Evolutionary conservation across 768 basidiomycete species (phyloP).

Genomic region (Tylopilus sp.): DNA sequence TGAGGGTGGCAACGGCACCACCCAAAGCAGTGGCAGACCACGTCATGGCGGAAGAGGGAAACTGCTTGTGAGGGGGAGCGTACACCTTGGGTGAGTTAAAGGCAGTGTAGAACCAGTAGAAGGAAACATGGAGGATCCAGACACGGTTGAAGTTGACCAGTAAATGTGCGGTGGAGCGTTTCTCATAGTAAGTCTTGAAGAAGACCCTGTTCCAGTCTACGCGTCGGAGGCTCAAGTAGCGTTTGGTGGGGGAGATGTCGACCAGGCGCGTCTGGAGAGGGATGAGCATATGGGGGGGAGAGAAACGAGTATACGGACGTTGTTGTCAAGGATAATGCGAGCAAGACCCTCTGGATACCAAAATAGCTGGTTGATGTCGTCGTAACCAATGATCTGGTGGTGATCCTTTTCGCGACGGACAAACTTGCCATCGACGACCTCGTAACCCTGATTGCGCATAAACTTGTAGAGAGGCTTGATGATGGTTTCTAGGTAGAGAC

Average conservation of each 20-base stretch:
- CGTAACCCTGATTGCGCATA: conserved; percentile 97
- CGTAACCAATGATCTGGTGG: conserved; percentile 96
- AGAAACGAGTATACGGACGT: conserved; percentile 44
- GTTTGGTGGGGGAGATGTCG: conserved; percentile 86
- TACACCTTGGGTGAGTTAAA: conserved; percentile 95
- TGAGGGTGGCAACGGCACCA: conserved; percentile 86
- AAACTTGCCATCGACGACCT: conserved; percentile 92
- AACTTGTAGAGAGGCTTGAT: conserved; percentile 95
- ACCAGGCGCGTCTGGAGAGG: conserved; percentile 75
- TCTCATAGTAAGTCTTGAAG: conserved; percentile 99
- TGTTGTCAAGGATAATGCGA: conserved; percentile 85
- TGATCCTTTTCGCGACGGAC: conserved; percentile 93
- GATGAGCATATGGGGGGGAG: conserved; percentile 6
- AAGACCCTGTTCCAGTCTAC: conserved; percentile 94
- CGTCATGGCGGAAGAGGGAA: conserved; percentile 83
- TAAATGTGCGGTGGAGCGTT: conserved; percentile 88
- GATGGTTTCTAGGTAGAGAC: conserved; percentile 85
- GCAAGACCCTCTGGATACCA: conserved; percentile 99
- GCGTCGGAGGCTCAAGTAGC: conserved; percentile 88
- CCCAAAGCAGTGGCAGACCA: conserved; percentile 97
- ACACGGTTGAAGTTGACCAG: conserved; percentile 99
- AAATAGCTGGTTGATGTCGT: conserved; percentile 98
- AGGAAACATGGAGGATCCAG: conserved; percentile 92
- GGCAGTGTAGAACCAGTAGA: conserved; percentile 98
- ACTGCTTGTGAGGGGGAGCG: conserved; percentile 59